Percentiles rank a stretch among this genome's conserved stretches.
These are phyloP conservation scores for Penicillium manginii DNA, from an alignment of 495 filamentous ascomycete species.

Conservation along the genomic window DNA sequence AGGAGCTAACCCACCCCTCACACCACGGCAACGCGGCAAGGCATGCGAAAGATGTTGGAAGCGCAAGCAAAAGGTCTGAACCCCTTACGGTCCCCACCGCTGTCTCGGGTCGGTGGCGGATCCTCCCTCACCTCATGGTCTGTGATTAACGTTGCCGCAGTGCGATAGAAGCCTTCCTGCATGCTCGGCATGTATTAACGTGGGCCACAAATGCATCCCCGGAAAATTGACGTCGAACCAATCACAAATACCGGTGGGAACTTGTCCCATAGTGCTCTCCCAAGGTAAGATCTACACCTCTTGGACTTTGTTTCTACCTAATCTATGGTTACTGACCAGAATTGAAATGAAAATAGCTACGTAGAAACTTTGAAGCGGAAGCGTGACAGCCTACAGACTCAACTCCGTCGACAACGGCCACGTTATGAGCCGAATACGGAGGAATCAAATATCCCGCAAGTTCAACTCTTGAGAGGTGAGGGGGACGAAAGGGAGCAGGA, in stretches of 20 bases:
- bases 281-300: constrained; percentile 19
- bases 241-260: constrained; percentile 19
- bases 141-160: constrained; percentile 8
- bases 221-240: constrained; percentile 24
- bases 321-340: background rate
- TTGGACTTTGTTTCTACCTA: background rate
- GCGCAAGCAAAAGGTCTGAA: constrained; percentile 35
- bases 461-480: background rate
- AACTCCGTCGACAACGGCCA: constrained; percentile 16
- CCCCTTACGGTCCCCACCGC: background rate
- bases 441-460: background rate
- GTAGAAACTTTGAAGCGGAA: constrained; percentile 30
- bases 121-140: background rate
- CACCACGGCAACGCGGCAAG: constrained; percentile 20
- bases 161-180: constrained; percentile 29
- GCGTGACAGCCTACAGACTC: constrained; percentile 20
- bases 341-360: constrained; percentile 21
- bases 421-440: background rate
- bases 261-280: constrained; percentile 32
- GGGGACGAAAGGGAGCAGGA: constrained; percentile 1
- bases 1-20: background rate
- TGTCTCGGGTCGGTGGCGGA: background rate
- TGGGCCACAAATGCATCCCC: constrained; percentile 17
- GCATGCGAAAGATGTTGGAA: constrained; percentile 39
- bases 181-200: constrained; percentile 28